Evolutionary conservation across 345 rosid species (phyloP).

Genomic region (Melaleuca quinquenervia): DNA sequence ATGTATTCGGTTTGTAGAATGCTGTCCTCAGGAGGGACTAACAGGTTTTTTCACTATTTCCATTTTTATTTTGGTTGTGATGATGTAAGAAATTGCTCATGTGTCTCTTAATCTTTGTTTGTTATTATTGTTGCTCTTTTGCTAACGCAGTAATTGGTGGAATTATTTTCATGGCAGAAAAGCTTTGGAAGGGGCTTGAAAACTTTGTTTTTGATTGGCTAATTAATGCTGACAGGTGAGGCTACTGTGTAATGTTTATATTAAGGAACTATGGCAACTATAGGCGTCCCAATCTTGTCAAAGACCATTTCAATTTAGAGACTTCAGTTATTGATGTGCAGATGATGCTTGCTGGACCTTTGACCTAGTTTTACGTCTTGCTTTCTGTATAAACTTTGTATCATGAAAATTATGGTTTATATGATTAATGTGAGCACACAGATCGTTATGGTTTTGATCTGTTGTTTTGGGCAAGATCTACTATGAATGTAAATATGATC

Average conservation of each 20-base stretch:
- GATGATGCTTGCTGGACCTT: not conserved
- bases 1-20: constrained; percentile 93
- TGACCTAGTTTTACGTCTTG: not conserved
- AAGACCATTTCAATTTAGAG: not conserved
- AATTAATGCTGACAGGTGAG: constrained; percentile 92
- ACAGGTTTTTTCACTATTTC: constrained; percentile 42
- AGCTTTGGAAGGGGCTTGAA: constrained; percentile 99
- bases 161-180: constrained; percentile 49
- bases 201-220: constrained; percentile 98
- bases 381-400: not conserved
- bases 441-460: not conserved
- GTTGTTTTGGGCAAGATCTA: not conserved
- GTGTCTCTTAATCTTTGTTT: not conserved
- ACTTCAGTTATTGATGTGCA: not conserved
- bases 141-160: constrained; percentile 1
- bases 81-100: not conserved
- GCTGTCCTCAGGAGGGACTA: constrained; percentile 98
- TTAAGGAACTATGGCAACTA: not conserved
- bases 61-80: constrained; percentile 3
- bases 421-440: not conserved
- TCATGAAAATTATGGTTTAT: not conserved
- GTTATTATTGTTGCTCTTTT: constrained; percentile 1
- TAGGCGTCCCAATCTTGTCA: not conserved
- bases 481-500: not conserved
- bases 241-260: constrained; percentile 2